Evolutionary conservation across 2,329 filamentous ascomycete genomes (phyloP).

Genomic region (Sclerotinia spermophila): DNA sequence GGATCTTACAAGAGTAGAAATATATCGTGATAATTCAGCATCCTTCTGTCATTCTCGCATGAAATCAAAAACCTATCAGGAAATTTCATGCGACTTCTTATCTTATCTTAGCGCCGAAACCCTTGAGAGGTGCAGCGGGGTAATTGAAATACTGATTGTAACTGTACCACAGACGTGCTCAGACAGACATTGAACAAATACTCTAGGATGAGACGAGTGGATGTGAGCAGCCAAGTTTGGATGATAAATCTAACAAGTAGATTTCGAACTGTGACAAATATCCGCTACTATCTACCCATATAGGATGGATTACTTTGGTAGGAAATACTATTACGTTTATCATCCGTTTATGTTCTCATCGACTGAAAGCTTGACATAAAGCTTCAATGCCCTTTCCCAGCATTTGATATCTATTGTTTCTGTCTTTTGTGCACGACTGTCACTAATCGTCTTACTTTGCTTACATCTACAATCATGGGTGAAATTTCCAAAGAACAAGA

Average conservation of each 20-base stretch:
- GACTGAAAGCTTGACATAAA: neutral
- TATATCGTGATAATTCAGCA: neutral
- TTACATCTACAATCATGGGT: constrained; percentile 40
- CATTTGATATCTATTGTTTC: neutral
- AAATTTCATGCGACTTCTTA: neutral
- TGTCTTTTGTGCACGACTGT: neutral
- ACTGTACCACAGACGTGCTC: neutral
- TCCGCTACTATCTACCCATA: neutral
- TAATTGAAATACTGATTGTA: neutral
- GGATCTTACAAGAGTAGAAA: neutral
- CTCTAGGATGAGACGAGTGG: neutral
- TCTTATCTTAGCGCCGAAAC: constrained; percentile 14
- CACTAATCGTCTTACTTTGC: neutral
- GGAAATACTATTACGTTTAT: neutral
- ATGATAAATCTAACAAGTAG: neutral
- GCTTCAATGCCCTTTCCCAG: neutral
- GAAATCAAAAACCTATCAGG: neutral
- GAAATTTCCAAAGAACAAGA: constrained; percentile 41
- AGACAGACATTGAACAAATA: neutral
- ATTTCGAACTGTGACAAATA: neutral
- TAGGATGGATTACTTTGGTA: neutral
- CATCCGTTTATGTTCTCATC: neutral
- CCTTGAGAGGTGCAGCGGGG: neutral
- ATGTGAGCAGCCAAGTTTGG: neutral
- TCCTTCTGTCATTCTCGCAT: neutral